These are phyloP conservation scores for Kalanchoe fedtschenkoi DNA, from an alignment of 164 flowering plant genomes.

Conservation along the genomic window DNA sequence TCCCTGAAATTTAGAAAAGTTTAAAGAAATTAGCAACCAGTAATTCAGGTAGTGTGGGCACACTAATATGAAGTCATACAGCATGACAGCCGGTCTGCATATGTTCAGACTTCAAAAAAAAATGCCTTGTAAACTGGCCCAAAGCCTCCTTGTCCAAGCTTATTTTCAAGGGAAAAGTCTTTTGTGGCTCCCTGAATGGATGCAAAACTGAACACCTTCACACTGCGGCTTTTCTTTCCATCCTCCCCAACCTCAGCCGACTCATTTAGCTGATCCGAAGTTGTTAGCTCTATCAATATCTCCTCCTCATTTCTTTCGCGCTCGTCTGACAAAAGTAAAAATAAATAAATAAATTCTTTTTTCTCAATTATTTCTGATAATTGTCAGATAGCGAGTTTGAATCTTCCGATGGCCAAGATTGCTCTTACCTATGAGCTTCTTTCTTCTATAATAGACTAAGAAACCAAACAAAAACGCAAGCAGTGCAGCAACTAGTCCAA, in stretches of 20 bases:
- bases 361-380: background rate
- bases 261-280: background rate
- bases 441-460: background rate
- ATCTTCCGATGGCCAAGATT: no score
- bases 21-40: background rate
- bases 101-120: background rate
- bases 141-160: constrained; percentile 33
- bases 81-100: background rate
- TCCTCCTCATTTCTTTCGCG: background rate
- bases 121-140: constrained; percentile 32
- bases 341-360: background rate
- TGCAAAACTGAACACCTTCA: constrained; percentile 11
- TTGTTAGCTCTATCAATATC: background rate
- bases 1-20: constrained; percentile 14
- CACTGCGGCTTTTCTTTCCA: constrained; percentile 2
- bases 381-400: background rate
- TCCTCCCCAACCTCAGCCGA: background rate
- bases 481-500: background rate
- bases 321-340: background rate
- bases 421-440: background rate
- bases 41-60: background rate
- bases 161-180: constrained; percentile 15
- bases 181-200: constrained; percentile 16
- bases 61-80: background rate
- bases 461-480: background rate